A percentile compares a stretch with the other conserved stretches of the same genome.
phyloP scores from a whole-genome alignment of 352 stramenopile species.

The Globisporangium sylvaticum region DNA sequence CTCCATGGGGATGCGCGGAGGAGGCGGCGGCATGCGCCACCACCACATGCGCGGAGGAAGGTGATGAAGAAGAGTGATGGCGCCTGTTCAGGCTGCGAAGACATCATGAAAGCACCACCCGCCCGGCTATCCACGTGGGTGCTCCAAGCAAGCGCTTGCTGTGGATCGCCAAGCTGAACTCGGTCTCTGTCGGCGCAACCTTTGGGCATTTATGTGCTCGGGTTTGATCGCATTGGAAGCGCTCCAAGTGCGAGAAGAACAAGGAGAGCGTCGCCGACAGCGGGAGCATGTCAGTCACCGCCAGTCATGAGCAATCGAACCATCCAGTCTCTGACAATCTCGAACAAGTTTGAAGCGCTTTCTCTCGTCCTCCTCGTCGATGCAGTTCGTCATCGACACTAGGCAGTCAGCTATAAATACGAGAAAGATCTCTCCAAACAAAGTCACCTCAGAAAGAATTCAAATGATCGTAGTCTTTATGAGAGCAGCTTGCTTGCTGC shows the following conservation, averaged over 20 bases:
- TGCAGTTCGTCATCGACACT: neutral
- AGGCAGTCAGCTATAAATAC: neutral
- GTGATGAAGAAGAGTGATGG: constrained; percentile 20
- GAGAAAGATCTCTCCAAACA: neutral
- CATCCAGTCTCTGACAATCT: neutral
- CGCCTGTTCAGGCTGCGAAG: neutral
- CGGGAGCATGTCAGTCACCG: neutral
- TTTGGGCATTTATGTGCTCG: neutral
- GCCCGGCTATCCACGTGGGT: neutral
- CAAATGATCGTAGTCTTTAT: neutral
- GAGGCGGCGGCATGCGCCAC: constrained; percentile 30
- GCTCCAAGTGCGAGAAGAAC: neutral
- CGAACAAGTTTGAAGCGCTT: neutral
- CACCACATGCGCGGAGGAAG: constrained; percentile 56
- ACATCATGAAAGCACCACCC: neutral
- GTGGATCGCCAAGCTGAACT: neutral
- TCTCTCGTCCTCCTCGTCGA: neutral
- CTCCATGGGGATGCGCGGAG: constrained; percentile 37
- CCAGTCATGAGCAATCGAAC: neutral
- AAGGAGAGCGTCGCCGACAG: neutral
- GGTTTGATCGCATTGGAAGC: constrained; percentile 2
- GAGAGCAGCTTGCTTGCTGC: neutral
- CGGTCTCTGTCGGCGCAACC: neutral
- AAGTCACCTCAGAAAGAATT: neutral
- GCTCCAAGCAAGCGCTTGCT: neutral